Conservation (phyloP, 257 asterid species). For the Leptodermis oblonga region DNA sequence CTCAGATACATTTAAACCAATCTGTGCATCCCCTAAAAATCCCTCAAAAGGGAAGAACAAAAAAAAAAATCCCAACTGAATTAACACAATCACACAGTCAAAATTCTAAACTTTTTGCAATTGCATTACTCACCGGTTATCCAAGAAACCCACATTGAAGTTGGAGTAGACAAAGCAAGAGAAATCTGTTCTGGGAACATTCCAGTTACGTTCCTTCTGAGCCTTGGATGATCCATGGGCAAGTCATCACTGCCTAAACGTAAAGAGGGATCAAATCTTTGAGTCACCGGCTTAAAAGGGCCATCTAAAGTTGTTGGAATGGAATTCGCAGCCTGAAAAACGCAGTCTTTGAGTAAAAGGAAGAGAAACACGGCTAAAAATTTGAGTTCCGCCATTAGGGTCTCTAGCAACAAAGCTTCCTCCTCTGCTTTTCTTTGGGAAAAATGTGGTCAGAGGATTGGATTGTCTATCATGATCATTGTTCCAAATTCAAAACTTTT, state of each 20-base stretch:
- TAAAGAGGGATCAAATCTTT: conserved; percentile 48
- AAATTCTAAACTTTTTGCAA: not conserved
- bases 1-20: conserved; percentile 69
- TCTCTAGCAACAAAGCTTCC: not conserved
- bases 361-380: not conserved
- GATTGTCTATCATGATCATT: not conserved
- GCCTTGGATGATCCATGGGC: conserved; percentile 71
- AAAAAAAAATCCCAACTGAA: not conserved
- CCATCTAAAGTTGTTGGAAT: conserved; percentile 74
- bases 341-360: not conserved
- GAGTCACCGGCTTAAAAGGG: conserved; percentile 66
- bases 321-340: conserved; percentile 18
- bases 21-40: conserved; percentile 32
- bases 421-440: not conserved
- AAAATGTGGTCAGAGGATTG: not conserved
- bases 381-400: conserved; percentile 26
- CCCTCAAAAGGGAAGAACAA: not conserved
- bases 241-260: conserved; percentile 77
- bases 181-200: conserved; percentile 77
- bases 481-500: no score
- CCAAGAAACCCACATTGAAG: conserved; percentile 86
- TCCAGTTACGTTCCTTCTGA: conserved; percentile 43
- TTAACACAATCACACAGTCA: not conserved
- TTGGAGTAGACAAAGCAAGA: conserved; percentile 59
- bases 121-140: conserved; percentile 55